Evolutionary conservation across 768 basidiomycete genomes (phyloP).

Genomic region (Hydnomerulius pinastri): DNA sequence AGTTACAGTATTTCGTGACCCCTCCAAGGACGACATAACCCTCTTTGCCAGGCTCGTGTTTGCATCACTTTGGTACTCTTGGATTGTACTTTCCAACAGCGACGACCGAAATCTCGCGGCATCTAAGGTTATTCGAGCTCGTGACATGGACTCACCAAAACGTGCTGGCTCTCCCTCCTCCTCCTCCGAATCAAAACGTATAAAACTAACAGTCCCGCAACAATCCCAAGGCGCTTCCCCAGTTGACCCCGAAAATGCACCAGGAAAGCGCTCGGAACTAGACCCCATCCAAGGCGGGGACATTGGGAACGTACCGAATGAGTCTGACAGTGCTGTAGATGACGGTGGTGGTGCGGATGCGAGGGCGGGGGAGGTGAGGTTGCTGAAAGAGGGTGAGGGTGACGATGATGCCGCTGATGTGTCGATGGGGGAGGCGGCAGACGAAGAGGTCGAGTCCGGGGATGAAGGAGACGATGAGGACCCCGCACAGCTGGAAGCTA

Average conservation of each 20-base stretch:
- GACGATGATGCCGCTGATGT: slow-evolving; percentile 72
- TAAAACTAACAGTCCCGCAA: slow-evolving; percentile 55
- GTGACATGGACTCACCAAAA: slow-evolving; percentile 64
- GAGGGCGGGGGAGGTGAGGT: slow-evolving; percentile 35
- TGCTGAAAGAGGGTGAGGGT: slow-evolving; percentile 56
- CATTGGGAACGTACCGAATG: slow-evolving; percentile 67
- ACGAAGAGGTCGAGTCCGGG: slow-evolving; percentile 75
- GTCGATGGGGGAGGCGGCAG: slow-evolving; percentile 78
- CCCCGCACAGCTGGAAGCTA: slow-evolving; percentile 79
- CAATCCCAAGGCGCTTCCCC: slow-evolving; percentile 67
- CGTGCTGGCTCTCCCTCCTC: slow-evolving; percentile 60
- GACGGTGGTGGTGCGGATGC: slow-evolving; percentile 21
- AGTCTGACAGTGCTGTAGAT: slow-evolving; percentile 30
- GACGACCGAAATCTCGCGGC: neutral
- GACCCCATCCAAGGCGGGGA: slow-evolving; percentile 82
- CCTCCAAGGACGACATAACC: neutral
- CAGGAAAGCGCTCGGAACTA: slow-evolving; percentile 86
- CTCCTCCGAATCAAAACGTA: slow-evolving; percentile 57
- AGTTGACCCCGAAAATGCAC: slow-evolving; percentile 77
- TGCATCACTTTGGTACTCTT: neutral
- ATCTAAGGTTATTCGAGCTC: slow-evolving; percentile 26
- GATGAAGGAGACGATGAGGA: slow-evolving; percentile 88
- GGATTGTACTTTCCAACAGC: neutral
- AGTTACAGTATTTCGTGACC: too few relatives aligned
- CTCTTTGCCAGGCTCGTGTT: too few relatives aligned